Evolutionary conservation across 352 stramenopile species (phyloP), one percentile per base, ranked within the genome.

Genomic region (Discostella stelligera): DNA sequence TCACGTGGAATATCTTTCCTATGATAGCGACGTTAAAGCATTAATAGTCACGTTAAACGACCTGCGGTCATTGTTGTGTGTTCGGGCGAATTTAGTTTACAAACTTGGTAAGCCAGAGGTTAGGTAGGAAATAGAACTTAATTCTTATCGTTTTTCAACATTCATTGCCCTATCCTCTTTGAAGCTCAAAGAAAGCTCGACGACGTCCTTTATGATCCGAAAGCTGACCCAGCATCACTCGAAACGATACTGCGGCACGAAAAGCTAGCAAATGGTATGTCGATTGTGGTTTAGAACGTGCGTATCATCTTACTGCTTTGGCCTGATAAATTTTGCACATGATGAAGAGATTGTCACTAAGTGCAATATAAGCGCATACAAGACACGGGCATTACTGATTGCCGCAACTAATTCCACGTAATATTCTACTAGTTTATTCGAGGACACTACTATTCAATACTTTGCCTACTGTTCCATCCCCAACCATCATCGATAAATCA

Each of bases 1-100:
- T 14, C 3, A 53, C 52, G 20, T 16, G 27, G 9, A 1, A 32
- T 59, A 30, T 27, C 3, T 16, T 30, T 30, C 16, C 52, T 32
- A 21, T 32, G n/a, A 30, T 20, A 59, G 50, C n/a, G 52, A 81
- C 48, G 67, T 76, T 16, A n/a, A 46, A 30, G 14, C 13, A 30
- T 37, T 81, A 10, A 53, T 74, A 23, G n/a, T 20, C 4, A 46
- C 62, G n/a, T 30, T 81, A 13, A 25, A 81, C 56, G 66, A 81
- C 39, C 10, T 76, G 6, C 56, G 64, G 48, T 66, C 72, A 27
- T 4, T 73, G 37, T 50, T 75, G 30, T 68, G 69, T 50, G 32
- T 71, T 53, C 25, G 56, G 14, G 72, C 49, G 21, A 37, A 20
- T 49, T 49, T 74, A n/a, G 21, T 25, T 16, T 41, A 54, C 25